Evolutionary conservation across 2,329 filamentous ascomycete genomes (phyloP), one percentile per base, ranked within the genome.

Genomic region (Stagonosporopsis cucurbitacearum): DNA sequence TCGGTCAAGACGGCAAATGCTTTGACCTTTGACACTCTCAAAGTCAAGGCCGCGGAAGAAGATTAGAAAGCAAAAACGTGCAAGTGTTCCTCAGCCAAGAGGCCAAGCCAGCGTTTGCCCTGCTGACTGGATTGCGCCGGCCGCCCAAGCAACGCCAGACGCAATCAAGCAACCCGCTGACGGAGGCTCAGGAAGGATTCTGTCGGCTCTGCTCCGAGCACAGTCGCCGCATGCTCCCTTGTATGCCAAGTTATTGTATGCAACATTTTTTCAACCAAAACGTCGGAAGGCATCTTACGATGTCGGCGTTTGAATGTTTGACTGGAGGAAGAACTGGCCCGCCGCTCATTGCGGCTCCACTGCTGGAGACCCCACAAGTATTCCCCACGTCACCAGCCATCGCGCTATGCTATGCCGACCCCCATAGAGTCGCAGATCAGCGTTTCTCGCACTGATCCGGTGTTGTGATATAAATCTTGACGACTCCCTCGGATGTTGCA

Each of bases 321-420:
- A 66, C 60, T 65, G 60, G 64, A 63, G 57, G 64, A 62, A 65
- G 46, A 61, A 62, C 52, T 63, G 37, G 36, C 42, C 42, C 30
- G 33, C 56, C 48, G 45, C 48, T 28, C 22, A n/a, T 41, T 49
- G 49, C 56, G 48, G 56, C 58, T 56, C 63, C 62, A 63, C 61
- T 58, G 57, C 42, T 60, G 57, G 54, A 57, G 52, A 61, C 62
- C 57, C 62, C 62, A 64, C 59, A 47, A 30, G 37, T 28, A 25
- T 58, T 59, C 60, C 56, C 57, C 62, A 59, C 57, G 59, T 59
- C 57, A 55, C 51, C 43, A 50, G 32, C 52, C 39, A n/a, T 57
- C 43, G 42, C 54, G 37, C 36, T 42, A 50, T 50, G 36, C 46
- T 50, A 17, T 56, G 36, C 54, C 54, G 54, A 52, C 54, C 49